These are phyloP conservation scores for Pseudogymnoascus sp. DNA, from an alignment of 2,329 filamentous ascomycete species.

Conservation along the genomic window DNA sequence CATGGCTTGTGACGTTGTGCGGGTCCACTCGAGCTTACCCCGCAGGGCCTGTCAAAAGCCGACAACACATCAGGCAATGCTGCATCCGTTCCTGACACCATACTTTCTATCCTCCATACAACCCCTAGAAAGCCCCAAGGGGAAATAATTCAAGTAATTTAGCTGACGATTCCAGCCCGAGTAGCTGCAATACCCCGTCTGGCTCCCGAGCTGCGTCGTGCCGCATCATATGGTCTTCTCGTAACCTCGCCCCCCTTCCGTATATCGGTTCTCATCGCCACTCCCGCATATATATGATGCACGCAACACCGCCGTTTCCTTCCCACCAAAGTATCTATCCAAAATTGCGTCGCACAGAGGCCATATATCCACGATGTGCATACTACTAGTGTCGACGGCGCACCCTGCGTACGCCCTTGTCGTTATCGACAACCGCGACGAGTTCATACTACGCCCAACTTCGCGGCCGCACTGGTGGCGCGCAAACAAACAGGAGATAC, in stretches of 20 bases:
- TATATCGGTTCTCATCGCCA: background rate
- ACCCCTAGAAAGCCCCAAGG: background rate
- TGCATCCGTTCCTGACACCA: background rate
- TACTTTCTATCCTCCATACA: background rate
- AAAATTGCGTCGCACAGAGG: background rate
- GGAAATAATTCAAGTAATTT: background rate
- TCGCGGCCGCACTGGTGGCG: conserved; percentile 58
- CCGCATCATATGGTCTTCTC: background rate
- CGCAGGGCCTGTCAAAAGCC: background rate
- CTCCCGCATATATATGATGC: background rate
- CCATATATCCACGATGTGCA: conserved; percentile 54
- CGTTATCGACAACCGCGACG: conserved; percentile 71
- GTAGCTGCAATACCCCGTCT: background rate
- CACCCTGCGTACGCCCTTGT: conserved; percentile 71
- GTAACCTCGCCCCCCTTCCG: background rate
- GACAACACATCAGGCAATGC: conserved; percentile 4
- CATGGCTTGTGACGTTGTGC: background rate
- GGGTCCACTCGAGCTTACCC: background rate
- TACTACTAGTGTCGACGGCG: conserved; percentile 66
- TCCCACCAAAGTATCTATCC: background rate
- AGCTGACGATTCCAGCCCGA: background rate
- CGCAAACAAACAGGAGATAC: conserved; percentile 31
- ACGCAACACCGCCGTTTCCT: background rate
- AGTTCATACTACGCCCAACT: conserved; percentile 59
- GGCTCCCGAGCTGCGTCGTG: background rate